Base-by-base conservation (phyloP, 768 basidiomycete genomes). In the Myochromella boudieri region DNA sequence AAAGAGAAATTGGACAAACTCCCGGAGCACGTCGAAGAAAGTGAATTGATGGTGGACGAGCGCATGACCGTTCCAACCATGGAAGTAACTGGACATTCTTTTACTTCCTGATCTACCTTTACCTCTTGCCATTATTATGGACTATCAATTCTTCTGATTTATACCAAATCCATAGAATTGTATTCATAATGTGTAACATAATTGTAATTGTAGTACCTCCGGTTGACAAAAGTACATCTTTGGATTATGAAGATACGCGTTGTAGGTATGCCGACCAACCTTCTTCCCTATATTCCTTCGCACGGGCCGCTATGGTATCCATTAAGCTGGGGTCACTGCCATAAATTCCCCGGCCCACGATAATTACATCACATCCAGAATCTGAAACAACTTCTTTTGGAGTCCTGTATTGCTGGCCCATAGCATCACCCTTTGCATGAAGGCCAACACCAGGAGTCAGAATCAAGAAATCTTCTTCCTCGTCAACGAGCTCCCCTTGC, bases 331-430 rank as follows among this genome's bases (percentile, higher is more conserved):
- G 63, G 49, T 74, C 71, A 42, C 76, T 74, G 15, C 90, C 92
- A 64, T 97, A 95, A 29, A 99, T 85, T 0, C 97, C 97, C 49
- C 97, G 75, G 22, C 97, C 97, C 37, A 99, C 97, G 49, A 99
- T 98, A 61, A 98, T 98, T 17, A 98, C 79, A 68, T 99, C 97
- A 63, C 91, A 91, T 22, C 93, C 95, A 36, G 78, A 80, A 36
- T 87, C 82, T 14, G 80, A 61, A 22, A 99, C 71, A 20, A 95
- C 95, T 63, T 95, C 77, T 25, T 77, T 68, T 1, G 97, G 97
- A 3, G 94, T 93, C 46, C 91, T 75, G 65, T 98, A 98, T 64
- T 97, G 93, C 67, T 98, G 95, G 14, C 95, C 97, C 85, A 94
- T 86, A 8, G 70, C 68, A 64, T 97, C 97, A 6, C 87, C 89